phyloP scores from a whole-genome alignment of 1,139 yeast genomes.

The Pichia sp. region DNA sequence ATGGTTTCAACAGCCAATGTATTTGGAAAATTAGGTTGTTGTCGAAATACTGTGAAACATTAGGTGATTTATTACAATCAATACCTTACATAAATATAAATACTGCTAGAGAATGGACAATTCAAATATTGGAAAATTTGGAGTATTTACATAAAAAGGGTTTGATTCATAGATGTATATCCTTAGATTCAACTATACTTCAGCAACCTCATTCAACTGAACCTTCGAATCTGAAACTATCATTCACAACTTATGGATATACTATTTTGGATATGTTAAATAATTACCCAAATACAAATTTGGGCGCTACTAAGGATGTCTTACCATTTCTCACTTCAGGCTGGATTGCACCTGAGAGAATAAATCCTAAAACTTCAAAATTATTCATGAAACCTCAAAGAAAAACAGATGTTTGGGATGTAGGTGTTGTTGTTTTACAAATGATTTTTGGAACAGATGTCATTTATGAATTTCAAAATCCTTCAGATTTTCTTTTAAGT shows the following conservation, averaged over 20 bases:
- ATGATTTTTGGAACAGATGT: conserved; percentile 62
- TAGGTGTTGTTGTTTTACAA: conserved; percentile 73
- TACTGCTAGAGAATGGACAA: conserved; percentile 81
- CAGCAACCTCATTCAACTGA: conserved; percentile 45
- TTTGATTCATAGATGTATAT: conserved; percentile 61
- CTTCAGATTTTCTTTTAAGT: conserved; percentile 51
- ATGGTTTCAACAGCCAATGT: conserved; percentile 20
- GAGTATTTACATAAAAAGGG: conserved; percentile 82
- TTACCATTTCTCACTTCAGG: conserved; percentile 24
- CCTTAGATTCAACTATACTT: conserved; percentile 53
- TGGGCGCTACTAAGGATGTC: conserved; percentile 15
- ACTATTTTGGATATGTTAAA: conserved; percentile 54
- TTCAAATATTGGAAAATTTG: conserved; percentile 76
- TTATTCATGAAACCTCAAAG: conserved; percentile 44
- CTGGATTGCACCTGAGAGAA: conserved; percentile 81
- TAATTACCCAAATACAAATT: conserved; percentile 39
- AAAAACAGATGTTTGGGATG: conserved; percentile 88
- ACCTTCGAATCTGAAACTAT: conserved; percentile 53
- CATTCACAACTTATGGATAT: conserved; percentile 67
- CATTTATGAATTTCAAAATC: conserved; percentile 47
- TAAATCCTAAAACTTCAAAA: conserved; percentile 30
- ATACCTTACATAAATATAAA: conserved; percentile 63
- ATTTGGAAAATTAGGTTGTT: conserved; percentile 65
- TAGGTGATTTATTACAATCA: conserved; percentile 63
- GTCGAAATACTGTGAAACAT: conserved; percentile 55